Conservation (phyloP, 805 yeast species). For the Torulaspora gathmanii region DNA sequence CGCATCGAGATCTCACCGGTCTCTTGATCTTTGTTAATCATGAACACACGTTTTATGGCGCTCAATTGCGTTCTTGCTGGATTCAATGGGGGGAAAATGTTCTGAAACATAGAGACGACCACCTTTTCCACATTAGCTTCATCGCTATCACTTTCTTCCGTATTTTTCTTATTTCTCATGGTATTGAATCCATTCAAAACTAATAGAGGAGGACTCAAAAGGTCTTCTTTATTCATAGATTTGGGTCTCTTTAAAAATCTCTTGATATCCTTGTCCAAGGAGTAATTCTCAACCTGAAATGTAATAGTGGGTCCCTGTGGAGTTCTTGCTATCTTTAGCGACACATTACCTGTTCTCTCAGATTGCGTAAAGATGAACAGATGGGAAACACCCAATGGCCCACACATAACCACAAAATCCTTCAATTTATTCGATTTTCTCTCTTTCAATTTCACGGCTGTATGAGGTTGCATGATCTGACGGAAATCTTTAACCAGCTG, state of each 20-base stretch:
- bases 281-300: slow-evolving; percentile 70
- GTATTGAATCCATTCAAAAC: slow-evolving; percentile 83
- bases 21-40: slow-evolving; percentile 67
- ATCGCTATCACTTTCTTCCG: slow-evolving; percentile 12
- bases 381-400: slow-evolving; percentile 91
- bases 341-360: slow-evolving; percentile 69
- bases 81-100: slow-evolving; percentile 90
- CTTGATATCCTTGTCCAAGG: slow-evolving; percentile 76
- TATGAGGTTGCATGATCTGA: slow-evolving; percentile 91
- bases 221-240: slow-evolving; percentile 65
- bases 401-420: slow-evolving; percentile 97
- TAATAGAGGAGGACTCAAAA: slow-evolving; percentile 75
- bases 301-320: slow-evolving; percentile 94
- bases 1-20: slow-evolving; percentile 77
- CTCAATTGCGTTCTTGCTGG: slow-evolving; percentile 74
- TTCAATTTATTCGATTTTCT: slow-evolving; percentile 80
- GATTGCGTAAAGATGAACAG: slow-evolving; percentile 82
- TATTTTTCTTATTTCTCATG: slow-evolving; percentile 12
- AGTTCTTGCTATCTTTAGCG: slow-evolving; percentile 76
- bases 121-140: slow-evolving; percentile 66
- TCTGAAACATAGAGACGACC: slow-evolving; percentile 84
- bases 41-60: slow-evolving; percentile 75
- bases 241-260: slow-evolving; percentile 71
- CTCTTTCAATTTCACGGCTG: slow-evolving; percentile 84
- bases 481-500: slow-evolving; percentile 87